These are phyloP conservation scores for Antarctomyces pellizariae DNA, from an alignment of 495 filamentous ascomycete species.

Conservation along the genomic window DNA sequence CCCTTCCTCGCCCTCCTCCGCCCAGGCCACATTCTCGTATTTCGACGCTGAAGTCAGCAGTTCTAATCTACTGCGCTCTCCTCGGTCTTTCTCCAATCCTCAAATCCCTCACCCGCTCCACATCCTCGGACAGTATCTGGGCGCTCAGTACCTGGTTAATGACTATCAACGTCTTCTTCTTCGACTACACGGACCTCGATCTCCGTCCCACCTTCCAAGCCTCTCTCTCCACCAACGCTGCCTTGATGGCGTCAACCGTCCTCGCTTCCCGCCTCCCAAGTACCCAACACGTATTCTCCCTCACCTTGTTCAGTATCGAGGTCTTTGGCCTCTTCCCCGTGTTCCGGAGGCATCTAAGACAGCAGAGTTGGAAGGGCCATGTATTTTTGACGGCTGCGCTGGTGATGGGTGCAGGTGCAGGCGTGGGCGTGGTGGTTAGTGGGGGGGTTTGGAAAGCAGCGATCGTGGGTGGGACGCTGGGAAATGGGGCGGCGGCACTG, in stretches of 20 bases:
- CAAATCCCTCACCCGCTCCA: conserved; percentile 80
- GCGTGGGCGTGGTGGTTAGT: conserved; percentile 36
- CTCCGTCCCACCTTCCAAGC: conserved; percentile 60
- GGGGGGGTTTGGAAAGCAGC: conserved; percentile 52
- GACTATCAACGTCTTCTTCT: conserved; percentile 88
- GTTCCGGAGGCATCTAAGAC: conserved; percentile 67
- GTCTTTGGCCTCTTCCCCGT: conserved; percentile 94
- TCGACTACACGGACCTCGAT: conserved; percentile 92
- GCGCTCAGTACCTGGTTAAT: conserved; percentile 83
- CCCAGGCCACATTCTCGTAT: too few species aligned
- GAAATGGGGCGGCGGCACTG: conserved; percentile 40
- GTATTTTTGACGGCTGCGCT: conserved; percentile 54
- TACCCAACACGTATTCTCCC: conserved; percentile 84
- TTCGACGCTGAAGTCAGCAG: conserved; percentile 48
- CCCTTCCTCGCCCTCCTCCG: too few species aligned
- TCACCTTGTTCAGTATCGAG: conserved; percentile 89
- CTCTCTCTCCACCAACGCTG: conserved; percentile 79
- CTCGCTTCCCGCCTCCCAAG: conserved; percentile 68
- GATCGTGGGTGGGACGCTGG: conserved; percentile 46
- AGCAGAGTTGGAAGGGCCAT: conserved; percentile 67
- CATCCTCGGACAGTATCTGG: conserved; percentile 84
- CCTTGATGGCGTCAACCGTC: conserved; percentile 83
- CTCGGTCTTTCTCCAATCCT: conserved; percentile 83
- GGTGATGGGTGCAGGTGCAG: conserved; percentile 57
- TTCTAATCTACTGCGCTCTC: conserved; percentile 79